Evolutionary conservation across 1,284 basidiomycete genomes (phyloP), one percentile per base, ranked within the genome.

Genomic region (Malassezia psittaci): DNA sequence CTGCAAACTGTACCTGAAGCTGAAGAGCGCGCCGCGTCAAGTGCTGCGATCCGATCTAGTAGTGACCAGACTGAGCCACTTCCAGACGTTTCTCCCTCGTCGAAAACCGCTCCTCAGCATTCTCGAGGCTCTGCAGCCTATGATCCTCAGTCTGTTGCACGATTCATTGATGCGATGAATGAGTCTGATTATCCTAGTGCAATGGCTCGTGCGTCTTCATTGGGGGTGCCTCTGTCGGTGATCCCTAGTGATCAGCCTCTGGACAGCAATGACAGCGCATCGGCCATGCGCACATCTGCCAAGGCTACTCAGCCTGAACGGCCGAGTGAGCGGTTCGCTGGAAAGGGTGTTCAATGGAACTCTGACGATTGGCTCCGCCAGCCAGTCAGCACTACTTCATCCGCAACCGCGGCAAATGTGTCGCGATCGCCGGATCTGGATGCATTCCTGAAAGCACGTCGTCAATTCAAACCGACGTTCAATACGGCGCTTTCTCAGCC

Each of bases 271-370:
- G 34, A 37, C 5, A 13, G 19, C 3, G 33, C 24, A 10, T 15
- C 19, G 21, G 29, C 43, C n/a, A 13, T 11, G 15, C 15, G 19
- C 21, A 42, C 41, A 29, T 29, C 42, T 3, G 16, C 32, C 15
- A 15, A 15, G 2, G 8, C 19, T 6, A 15, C 12, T 11, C 35
- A 48, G 46, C 34, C 11, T 19, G 29, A 16, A 38, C 48, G 54
- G 19, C 67, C 67, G 2, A 65, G 63, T 13, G 67, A 69, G 32
- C 45, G 45, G 3, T 69, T 67, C 41, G 67, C 65, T 12, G 67
- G 65, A 37, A 67, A 67, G 44, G 67, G 65, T 32, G 61, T 69
- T 19, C 58, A 64, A 44, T 69, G 67, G 67, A 54, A 66, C n/a
- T 44, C 59, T 43, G 57, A 65, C 47, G 60, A 61, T 62, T 69